Evolutionary conservation across 2,329 filamentous ascomycete genomes (phyloP).

Genomic region (Didymellaceae sp.): DNA sequence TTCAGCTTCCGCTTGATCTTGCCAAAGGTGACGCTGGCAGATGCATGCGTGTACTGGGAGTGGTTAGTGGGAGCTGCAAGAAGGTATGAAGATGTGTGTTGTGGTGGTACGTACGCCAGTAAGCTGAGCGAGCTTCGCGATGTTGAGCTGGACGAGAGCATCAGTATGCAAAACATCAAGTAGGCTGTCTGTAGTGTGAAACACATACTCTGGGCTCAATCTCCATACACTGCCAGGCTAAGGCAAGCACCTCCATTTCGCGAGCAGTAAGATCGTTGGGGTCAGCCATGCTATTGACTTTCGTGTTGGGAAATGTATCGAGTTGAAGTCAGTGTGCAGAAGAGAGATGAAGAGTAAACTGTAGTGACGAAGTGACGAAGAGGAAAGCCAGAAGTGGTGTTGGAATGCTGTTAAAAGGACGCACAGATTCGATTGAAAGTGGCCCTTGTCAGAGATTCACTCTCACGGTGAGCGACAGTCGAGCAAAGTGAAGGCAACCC

Average conservation of each 20-base stretch:
- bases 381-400: background rate
- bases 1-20: conserved; percentile 44
- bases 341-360: background rate
- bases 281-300: background rate
- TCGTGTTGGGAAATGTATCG: background rate
- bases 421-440: background rate
- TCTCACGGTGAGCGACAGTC: conserved; percentile 16
- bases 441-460: conserved; percentile 3
- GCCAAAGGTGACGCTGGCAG: conserved; percentile 38
- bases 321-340: background rate
- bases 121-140: conserved; percentile 22
- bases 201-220: conserved; percentile 38
- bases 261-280: conserved; percentile 27
- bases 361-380: background rate
- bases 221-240: conserved; percentile 47
- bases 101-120: conserved; percentile 10
- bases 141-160: conserved; percentile 16
- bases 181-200: background rate
- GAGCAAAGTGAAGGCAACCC: conserved; percentile 7
- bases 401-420: too few relatives aligned
- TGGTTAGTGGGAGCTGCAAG: conserved; percentile 19
- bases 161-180: background rate
- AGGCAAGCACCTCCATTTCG: conserved; percentile 41
- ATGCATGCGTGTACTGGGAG: conserved; percentile 32
- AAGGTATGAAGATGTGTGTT: conserved; percentile 19